Conservation (phyloP, 495 filamentous ascomycete genomes). For the Astrocystis sublimbata region DNA sequence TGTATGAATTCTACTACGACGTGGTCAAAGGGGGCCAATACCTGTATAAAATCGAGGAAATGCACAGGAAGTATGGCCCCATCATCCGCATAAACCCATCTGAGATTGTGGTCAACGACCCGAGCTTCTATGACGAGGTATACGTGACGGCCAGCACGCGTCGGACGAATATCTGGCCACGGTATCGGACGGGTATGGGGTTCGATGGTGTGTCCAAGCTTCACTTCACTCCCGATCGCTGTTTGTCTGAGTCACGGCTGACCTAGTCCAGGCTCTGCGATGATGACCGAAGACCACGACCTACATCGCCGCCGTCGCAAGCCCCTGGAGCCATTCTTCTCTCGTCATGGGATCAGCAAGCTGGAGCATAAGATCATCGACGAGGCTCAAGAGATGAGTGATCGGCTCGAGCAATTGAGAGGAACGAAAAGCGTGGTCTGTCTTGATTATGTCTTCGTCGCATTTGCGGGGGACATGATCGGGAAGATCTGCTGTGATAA, state of each 20-base stretch:
- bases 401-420: neutral
- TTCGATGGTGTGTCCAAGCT: neutral
- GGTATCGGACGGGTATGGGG: neutral
- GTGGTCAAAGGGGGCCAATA: constrained; percentile 35
- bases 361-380: constrained; percentile 20
- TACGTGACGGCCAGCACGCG: neutral
- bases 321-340: constrained; percentile 23
- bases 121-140: neutral
- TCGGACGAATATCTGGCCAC: neutral
- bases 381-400: neutral
- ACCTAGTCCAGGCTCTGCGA: neutral
- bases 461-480: constrained; percentile 25
- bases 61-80: constrained; percentile 49
- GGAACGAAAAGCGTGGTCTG: constrained; percentile 21
- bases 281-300: constrained; percentile 14
- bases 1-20: constrained; percentile 50
- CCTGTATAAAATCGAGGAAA: constrained; percentile 35
- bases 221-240: neutral
- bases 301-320: constrained; percentile 20
- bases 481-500: constrained; percentile 18
- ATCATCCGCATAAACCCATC: constrained; percentile 55
- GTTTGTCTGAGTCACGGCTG: neutral
- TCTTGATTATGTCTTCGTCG: constrained; percentile 29
- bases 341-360: constrained; percentile 7
- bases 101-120: constrained; percentile 1